Evolutionary conservation across 768 basidiomycete species (phyloP).

Genomic region (Trametes villosa): DNA sequence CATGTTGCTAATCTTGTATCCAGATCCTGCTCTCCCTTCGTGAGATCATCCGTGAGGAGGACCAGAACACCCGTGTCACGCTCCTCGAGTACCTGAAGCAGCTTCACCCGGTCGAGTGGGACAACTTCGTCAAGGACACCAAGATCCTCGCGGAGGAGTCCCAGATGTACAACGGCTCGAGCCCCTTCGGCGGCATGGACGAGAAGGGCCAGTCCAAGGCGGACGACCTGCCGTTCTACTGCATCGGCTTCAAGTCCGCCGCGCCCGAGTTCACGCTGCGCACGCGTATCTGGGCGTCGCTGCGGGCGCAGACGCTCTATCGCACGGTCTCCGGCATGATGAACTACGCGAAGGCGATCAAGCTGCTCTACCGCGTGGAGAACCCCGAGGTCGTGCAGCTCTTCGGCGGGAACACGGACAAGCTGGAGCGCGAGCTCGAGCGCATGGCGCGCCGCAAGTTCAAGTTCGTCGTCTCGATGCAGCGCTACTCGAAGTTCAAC

Average conservation of each 20-base stretch:
- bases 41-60: conserved; percentile 98
- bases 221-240: conserved; percentile 96
- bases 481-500: conserved; percentile 98
- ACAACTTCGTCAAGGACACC: conserved; percentile 99
- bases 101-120: conserved; percentile 97
- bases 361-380: conserved; percentile 98
- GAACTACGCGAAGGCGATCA: conserved; percentile 99
- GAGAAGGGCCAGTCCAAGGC: conserved; percentile 86
- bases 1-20: neutral
- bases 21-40: conserved; percentile 95
- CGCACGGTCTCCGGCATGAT: conserved; percentile 99
- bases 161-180: conserved; percentile 77
- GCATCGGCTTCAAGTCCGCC: conserved; percentile 98
- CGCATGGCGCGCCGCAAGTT: conserved; percentile 98
- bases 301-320: conserved; percentile 97
- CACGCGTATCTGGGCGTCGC: conserved; percentile 98
- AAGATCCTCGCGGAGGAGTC: conserved; percentile 98
- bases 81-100: conserved; percentile 98
- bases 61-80: conserved; percentile 96
- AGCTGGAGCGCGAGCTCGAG: conserved; percentile 93
- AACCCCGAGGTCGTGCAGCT: conserved; percentile 98
- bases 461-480: conserved; percentile 99
- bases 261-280: conserved; percentile 98
- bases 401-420: conserved; percentile 97
- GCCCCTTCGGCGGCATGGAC: conserved; percentile 72